Base-by-base conservation (phyloP, 306 rosid species). In the Ceratonia siliqua region DNA sequence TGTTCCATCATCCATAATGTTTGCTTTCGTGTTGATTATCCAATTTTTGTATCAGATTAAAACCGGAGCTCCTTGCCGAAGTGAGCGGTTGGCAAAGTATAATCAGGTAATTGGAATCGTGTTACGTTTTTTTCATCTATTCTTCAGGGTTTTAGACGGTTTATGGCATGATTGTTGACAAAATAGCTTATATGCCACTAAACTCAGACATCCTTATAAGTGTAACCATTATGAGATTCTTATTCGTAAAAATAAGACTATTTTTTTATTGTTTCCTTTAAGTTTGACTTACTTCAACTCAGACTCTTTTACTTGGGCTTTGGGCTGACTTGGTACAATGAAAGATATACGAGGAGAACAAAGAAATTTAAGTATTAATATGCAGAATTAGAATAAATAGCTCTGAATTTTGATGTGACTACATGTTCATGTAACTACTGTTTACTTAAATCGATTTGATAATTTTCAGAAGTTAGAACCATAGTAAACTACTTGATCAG, bases 71-170 rank as follows among this genome's bases (percentile, higher is more conserved):
- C 98, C 97, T 58, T 95, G 99, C 85, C 93, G 97, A 32, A 95
- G 99, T 52, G 99, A 95, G 84, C 91, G 99, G n/a, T 82, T 94
- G 82, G 92, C 99, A n/a, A 94, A 94, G 85, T 94, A 94, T 67
- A 94, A 94, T 83, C 99, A 94, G 96, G 99, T 94, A 84, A 75
- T 11, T 49, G 6, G 43, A 69, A 43, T 36, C 14, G 49, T 21
- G 13, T 58, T 39, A 14, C 8, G 70, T 62, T 59, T 58, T 17
- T 32, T 46, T 33, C 74, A 3, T 70, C 56, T 56, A 43, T 6
- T 5, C 14, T 18, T 68, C 27, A 32, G 48, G 68, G 22, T 25
- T 65, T 48, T 17, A 17, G 30, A 52, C 22, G 3, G 7, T 30
- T 27, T 33, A 22, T 54, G 53, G 58, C 74, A 49, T 68, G 54